Evolutionary conservation across 1,284 basidiomycete species (phyloP), one percentile per base, ranked within the genome.

Genomic region (Bjerkandera adusta): DNA sequence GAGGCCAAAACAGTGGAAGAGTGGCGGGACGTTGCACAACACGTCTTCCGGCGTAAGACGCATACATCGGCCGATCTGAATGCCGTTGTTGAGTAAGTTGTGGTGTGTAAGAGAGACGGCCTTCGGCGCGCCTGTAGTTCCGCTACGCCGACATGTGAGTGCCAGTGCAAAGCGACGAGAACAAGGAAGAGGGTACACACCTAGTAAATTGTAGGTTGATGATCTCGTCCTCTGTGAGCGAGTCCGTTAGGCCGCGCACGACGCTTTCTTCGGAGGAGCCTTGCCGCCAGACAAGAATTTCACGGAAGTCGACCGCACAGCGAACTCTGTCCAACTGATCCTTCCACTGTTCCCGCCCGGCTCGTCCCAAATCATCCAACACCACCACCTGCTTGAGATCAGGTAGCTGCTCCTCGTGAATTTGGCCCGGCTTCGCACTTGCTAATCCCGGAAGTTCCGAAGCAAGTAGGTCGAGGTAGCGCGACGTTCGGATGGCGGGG

Each of bases 1-100:
- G 35, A 92, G 77, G 58, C 89, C 89, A 77, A 92, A 92, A 59
- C 89, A 92, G 61, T 92, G 88, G 61, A 91, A 91, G 0, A 91
- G 65, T 0, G 88, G 88, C 1, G 89, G 88, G 1, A 81, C 81
- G 53, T 91, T 90, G 85, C 87, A 89, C 3, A 91, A 63, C 26
- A 85, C 60, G 54, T 91, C 87, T 6, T 74, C 61, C 25, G 77
- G 66, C 0, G 80, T 77, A 29, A 91, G 67, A 44, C 69, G 65
- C 85, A 92, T 89, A 54, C 79, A 81, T 22, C 76, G 73, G 4
- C 81, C 88, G 37, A 86, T 88, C 4, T 77, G 80, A 4, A 89
- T 67, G 0, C 68, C 87, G 52, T 92, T 92, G 61, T 92, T 92
- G 15, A 92, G 67, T 1, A 92, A 70, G 57, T 90, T 90, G 38